Evolutionary conservation across 805 yeast species (phyloP).

Genomic region (Metschnikowia continentalis): DNA sequence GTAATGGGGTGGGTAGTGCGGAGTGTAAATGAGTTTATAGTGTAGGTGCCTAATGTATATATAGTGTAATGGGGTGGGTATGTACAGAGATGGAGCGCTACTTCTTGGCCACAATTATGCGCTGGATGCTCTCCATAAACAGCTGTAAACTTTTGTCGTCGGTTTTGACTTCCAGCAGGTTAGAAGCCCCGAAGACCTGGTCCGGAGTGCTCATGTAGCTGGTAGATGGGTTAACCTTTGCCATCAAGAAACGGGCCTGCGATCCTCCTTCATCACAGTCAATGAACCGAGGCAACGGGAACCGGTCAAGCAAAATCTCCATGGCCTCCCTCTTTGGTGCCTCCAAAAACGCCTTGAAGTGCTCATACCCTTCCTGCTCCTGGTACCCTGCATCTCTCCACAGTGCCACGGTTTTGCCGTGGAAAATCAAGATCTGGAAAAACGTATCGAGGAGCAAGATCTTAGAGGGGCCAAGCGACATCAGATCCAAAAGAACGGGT

Average conservation of each 20-base stretch:
- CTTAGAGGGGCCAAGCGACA: slow-evolving; percentile 54
- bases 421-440: slow-evolving; percentile 64
- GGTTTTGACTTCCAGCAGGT: slow-evolving; percentile 41
- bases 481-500: slow-evolving; percentile 61
- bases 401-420: slow-evolving; percentile 61
- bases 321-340: slow-evolving; percentile 65
- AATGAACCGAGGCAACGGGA: slow-evolving; percentile 68
- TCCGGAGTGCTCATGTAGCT: slow-evolving; percentile 43
- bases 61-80: not conserved
- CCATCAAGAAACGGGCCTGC: slow-evolving; percentile 67
- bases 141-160: slow-evolving; percentile 58
- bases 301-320: slow-evolving; percentile 58
- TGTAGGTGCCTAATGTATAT: not conserved
- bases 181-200: slow-evolving; percentile 22
- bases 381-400: slow-evolving; percentile 67
- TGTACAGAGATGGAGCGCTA: not conserved
- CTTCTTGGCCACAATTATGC: slow-evolving; percentile 23
- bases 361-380: slow-evolving; percentile 54
- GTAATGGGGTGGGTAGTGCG: not conserved
- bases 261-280: slow-evolving; percentile 76
- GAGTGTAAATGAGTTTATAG: not conserved
- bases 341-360: slow-evolving; percentile 56
- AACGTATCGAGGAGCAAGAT: slow-evolving; percentile 62
- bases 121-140: slow-evolving; percentile 52
- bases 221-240: slow-evolving; percentile 65